Evolutionary conservation across 148 eudicot genomes (phyloP), one percentile per base, ranked within the genome.

Genomic region (Rhododendron griersonianum): DNA sequence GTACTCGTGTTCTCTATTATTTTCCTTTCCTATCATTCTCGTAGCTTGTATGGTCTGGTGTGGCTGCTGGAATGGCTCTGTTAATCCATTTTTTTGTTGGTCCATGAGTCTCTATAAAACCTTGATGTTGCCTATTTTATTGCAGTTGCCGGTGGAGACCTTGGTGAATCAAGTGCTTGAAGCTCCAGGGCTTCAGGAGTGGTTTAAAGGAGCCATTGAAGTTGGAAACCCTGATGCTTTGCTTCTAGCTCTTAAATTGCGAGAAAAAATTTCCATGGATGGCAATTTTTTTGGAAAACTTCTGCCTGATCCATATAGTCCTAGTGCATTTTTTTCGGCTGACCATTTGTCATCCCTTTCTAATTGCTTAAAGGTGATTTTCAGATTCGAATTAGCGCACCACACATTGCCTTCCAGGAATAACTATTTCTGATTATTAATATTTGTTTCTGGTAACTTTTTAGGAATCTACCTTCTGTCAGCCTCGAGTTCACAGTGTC

Each of bases 171-270:
- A 93, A 86, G 89, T 98, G 75, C 92, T 95, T 86, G 92, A 89
- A 89, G 95, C 93, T 90, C 91, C 98, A 11, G 98, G 93, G 28
- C 88, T 95, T 80, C 91, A 78, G 45, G 98, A 95, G 88, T 98
- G 98, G 96, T 94, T 94, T 89, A 91, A 91, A 86, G 93, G 94
- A 86, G 98, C 98, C 83, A 87, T 88, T 85, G 92, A 89, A 81
- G 89, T 88, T 85, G 99, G 98, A 82, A 98, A 94, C 85, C 98
- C 99, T 44, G 99, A 95, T 90, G 99, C 99, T 14, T 89, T 98
- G 91, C 91, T 98, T 85, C 88, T 98, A 63, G 96, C 96, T 48
- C 87, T 98, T 77, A 95, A 92, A 90, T 30, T 94, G 71, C 90
- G 89, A 57, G 93, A 94, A 86, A 95, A 92, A 89, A 89, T 93